Conservation (phyloP, 306 rosid species). For the Castanea crenata region DNA sequence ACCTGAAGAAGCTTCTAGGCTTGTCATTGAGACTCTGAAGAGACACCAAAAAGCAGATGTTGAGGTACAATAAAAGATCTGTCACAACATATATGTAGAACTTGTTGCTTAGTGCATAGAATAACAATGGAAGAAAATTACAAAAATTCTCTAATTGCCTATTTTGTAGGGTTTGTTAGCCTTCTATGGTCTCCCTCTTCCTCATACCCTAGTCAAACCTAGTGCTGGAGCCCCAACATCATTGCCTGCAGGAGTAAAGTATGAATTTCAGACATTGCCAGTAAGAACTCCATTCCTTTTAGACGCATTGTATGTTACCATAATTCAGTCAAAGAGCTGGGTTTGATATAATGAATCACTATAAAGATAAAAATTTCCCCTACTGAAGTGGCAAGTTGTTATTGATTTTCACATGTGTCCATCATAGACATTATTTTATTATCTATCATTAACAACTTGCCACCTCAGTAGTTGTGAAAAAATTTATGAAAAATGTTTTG, state of each 20-base stretch:
- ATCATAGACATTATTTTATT: too few species aligned
- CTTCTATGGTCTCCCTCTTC: constrained; percentile 66
- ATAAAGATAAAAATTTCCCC: too few species aligned
- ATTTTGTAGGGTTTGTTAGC: constrained; percentile 54
- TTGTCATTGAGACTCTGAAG: constrained; percentile 64
- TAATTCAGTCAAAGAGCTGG: background rate
- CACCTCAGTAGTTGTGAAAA: too few species aligned
- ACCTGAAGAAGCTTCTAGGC: constrained; percentile 76
- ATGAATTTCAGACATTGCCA: constrained; percentile 65
- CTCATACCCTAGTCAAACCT: constrained; percentile 43
- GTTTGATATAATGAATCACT: constrained; percentile 3
- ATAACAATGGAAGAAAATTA: background rate
- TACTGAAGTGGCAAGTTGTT: too few species aligned
- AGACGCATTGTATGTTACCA: background rate
- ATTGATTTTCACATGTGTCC: too few species aligned
- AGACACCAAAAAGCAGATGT: constrained; percentile 75
- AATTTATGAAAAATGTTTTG: too few species aligned
- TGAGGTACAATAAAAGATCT: constrained; percentile 51
- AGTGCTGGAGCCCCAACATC: constrained; percentile 40
- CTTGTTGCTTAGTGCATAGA: background rate
- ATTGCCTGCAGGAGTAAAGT: constrained; percentile 59
- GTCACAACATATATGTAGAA: background rate
- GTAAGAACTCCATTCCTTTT: constrained; percentile 33
- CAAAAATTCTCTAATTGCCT: background rate
- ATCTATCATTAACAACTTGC: too few species aligned